Conservation (phyloP, 371 early-diverging fungal species). For the Haplosporangium sp. region DNA sequence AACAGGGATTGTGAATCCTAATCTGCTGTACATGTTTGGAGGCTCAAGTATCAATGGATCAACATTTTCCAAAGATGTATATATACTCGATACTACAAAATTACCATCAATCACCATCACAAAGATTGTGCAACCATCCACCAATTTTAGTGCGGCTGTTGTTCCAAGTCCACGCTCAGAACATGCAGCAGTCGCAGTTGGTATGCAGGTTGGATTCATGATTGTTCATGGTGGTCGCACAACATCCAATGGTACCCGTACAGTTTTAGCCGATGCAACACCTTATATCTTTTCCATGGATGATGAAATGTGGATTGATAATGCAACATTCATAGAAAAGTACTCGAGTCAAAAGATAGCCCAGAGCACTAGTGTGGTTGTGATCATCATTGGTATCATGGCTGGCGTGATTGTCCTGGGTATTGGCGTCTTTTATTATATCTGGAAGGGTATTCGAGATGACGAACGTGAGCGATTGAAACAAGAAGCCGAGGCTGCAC, state of each 20-base stretch:
- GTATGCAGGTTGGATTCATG: constrained; percentile 18
- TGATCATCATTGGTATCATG: constrained; percentile 32
- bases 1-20: not conserved
- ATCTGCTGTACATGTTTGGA: constrained; percentile 41
- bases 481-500: constrained; percentile 14
- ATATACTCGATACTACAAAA: constrained; percentile 21
- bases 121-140: constrained; percentile 8
- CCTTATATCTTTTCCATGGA: constrained; percentile 28
- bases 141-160: not conserved
- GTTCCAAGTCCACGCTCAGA: constrained; percentile 20
- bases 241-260: not conserved
- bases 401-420: constrained; percentile 29
- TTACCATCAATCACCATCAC: constrained; percentile 16
- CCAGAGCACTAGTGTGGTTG: constrained; percentile 1
- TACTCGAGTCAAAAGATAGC: not conserved
- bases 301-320: constrained; percentile 21
- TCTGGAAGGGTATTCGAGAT: constrained; percentile 31
- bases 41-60: constrained; percentile 13
- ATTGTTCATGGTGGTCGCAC: constrained; percentile 34
- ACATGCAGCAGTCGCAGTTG: constrained; percentile 34
- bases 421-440: constrained; percentile 23
- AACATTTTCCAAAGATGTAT: constrained; percentile 16
- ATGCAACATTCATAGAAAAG: not conserved
- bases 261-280: constrained; percentile 1
- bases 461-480: constrained; percentile 16